Evolutionary conservation across 2,329 filamentous ascomycete genomes (phyloP).

Genomic region (Geosmithia putterillii): DNA sequence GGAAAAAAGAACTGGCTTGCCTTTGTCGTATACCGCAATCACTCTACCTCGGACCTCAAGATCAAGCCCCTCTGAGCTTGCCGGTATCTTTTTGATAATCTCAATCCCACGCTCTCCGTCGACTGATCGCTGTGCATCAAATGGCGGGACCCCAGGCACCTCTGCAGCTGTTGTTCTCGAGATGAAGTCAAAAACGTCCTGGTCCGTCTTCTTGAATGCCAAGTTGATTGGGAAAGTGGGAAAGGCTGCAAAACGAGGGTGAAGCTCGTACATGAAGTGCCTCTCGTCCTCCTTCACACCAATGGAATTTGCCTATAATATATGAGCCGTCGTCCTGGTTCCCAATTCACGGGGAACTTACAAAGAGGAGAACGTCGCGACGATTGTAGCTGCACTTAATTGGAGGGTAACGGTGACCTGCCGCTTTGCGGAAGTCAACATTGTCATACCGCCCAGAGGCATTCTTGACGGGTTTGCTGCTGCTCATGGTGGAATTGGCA

Average conservation of each 20-base stretch:
- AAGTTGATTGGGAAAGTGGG: constrained; percentile 34
- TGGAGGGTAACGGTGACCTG: constrained; percentile 20
- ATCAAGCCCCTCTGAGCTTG: constrained; percentile 19
- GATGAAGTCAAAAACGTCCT: constrained; percentile 30
- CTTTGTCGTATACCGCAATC: constrained; percentile 31
- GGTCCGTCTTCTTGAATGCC: constrained; percentile 29
- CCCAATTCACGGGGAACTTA: constrained; percentile 5
- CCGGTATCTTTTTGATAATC: constrained; percentile 21
- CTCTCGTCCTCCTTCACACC: constrained; percentile 22
- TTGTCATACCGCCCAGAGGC: constrained; percentile 25
- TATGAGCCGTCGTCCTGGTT: too few relatives aligned
- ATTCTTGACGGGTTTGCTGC: constrained; percentile 19
- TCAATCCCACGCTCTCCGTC: constrained; percentile 28
- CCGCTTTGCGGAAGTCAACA: constrained; percentile 25
- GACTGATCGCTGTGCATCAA: constrained; percentile 26
- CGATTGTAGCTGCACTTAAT: constrained; percentile 27
- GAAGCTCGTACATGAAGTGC: constrained; percentile 30
- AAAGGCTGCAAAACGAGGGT: constrained; percentile 29
- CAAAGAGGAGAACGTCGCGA: constrained; percentile 23
- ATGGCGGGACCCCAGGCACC: constrained; percentile 24
- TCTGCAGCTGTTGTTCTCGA: constrained; percentile 16
- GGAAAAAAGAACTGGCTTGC: constrained; percentile 3
- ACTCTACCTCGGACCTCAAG: constrained; percentile 25
- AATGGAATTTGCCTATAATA: constrained; percentile 22
- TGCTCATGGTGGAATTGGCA: neutral